These are phyloP conservation scores for Pascua guehoae DNA, from an alignment of 1,284 basidiomycete genomes.

Conservation along the genomic window DNA sequence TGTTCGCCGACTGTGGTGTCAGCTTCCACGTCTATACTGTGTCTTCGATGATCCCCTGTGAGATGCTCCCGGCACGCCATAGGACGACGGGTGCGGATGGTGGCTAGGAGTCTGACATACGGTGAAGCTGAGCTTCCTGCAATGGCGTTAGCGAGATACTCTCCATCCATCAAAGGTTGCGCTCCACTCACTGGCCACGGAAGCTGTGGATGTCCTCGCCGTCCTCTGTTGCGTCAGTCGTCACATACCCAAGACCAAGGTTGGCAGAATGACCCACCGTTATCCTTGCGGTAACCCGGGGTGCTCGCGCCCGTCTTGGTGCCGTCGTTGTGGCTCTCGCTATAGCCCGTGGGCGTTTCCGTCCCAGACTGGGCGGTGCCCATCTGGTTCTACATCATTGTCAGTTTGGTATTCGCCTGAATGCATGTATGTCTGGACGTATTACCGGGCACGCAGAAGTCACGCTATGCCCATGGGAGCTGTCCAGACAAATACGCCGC, in stretches of 20 bases:
- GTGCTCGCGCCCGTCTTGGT: constrained; percentile 35
- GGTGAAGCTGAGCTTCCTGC: constrained; percentile 17
- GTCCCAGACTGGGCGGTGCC: constrained; percentile 8
- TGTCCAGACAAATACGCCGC: not conserved
- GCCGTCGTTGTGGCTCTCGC: constrained; percentile 24
- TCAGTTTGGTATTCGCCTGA: constrained; percentile 2
- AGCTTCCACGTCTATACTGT: not conserved
- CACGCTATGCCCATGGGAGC: not conserved
- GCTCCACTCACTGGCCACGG: constrained; percentile 14
- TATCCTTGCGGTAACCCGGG: constrained; percentile 36
- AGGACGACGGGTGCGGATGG: not conserved
- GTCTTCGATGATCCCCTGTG: not conserved
- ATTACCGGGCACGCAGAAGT: too few species aligned
- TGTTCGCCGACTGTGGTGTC: constrained; percentile 2
- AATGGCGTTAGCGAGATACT: not conserved
- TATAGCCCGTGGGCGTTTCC: constrained; percentile 3
- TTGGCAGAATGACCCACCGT: constrained; percentile 21
- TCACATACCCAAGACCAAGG: not conserved
- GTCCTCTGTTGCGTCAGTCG: constrained; percentile 3
- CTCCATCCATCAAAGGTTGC: too few species aligned
- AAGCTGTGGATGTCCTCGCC: constrained; percentile 12
- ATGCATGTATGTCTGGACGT: not conserved
- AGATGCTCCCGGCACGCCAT: not conserved
- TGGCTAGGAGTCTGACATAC: not conserved
- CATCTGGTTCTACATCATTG: constrained; percentile 23